Percentiles rank a stretch among this genome's conserved stretches.
phyloP scores from a whole-genome alignment of 2,329 filamentous ascomycete genomes.

The Triangularia setosa region DNA sequence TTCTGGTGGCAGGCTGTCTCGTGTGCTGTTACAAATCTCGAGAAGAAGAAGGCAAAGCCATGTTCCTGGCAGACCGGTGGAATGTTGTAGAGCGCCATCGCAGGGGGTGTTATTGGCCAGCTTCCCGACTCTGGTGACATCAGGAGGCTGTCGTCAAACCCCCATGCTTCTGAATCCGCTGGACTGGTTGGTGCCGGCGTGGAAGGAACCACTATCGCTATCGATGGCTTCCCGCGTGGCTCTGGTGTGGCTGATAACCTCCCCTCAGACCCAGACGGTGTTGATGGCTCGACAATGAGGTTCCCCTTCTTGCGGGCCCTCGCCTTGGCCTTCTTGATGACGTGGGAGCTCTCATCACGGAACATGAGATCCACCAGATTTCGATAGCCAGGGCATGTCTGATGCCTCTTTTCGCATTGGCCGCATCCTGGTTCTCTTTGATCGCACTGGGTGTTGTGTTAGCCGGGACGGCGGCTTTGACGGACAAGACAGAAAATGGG shows the following conservation, averaged over 20 bases:
- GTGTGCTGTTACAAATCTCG: slow-evolving; percentile 46
- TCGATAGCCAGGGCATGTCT: slow-evolving; percentile 52
- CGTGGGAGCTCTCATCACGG: slow-evolving; percentile 52
- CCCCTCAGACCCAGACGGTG: slow-evolving; percentile 23
- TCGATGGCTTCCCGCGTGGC: slow-evolving; percentile 21
- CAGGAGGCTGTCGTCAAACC: slow-evolving; percentile 29
- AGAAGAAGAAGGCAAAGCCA: slow-evolving; percentile 49
- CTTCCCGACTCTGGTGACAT: slow-evolving; percentile 33
- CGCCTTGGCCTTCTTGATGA: slow-evolving; percentile 50
- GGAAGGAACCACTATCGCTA: slow-evolving; percentile 19
- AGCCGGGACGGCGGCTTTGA: slow-evolving; percentile 8
- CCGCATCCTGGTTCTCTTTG: slow-evolving; percentile 49
- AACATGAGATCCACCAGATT: slow-evolving; percentile 56
- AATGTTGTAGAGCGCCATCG: slow-evolving; percentile 31
- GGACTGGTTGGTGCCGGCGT: slow-evolving; percentile 19
- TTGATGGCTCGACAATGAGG: slow-evolving; percentile 18
- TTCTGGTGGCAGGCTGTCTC: slow-evolving; percentile 45
- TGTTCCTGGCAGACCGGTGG: slow-evolving; percentile 39
- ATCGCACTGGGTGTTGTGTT: slow-evolving; percentile 44
- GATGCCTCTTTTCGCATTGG: slow-evolving; percentile 51
- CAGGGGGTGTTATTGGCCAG: slow-evolving; percentile 30
- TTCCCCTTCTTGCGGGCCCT: slow-evolving; percentile 30
- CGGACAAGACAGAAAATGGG: slow-evolving; percentile 9
- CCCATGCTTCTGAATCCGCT: slow-evolving; percentile 7
- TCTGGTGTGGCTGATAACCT: slow-evolving; percentile 24